These are phyloP conservation scores for Fusarium beomiforme DNA, from an alignment of 2,329 filamentous ascomycete species.

Conservation along the genomic window DNA sequence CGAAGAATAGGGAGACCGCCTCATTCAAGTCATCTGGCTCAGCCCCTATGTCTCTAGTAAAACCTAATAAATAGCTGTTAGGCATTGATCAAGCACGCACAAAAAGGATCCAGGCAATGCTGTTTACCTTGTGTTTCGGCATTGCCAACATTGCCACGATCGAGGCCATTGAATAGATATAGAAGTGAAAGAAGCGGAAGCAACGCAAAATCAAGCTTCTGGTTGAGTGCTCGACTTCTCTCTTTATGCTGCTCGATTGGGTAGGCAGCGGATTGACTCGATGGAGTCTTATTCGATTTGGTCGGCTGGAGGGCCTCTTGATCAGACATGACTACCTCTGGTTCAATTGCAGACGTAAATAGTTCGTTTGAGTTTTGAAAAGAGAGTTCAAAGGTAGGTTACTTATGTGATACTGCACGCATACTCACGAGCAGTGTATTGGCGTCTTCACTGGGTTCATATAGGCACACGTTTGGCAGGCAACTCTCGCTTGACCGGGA, in stretches of 20 bases:
- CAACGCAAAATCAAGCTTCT: constrained; percentile 50
- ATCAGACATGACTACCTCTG: constrained; percentile 12
- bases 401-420: not conserved
- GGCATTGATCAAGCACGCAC: not conserved
- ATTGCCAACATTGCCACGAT: constrained; percentile 54
- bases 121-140: constrained; percentile 50
- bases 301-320: not conserved
- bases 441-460: constrained; percentile 7
- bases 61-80: constrained; percentile 23
- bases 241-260: constrained; percentile 7
- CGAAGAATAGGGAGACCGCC: constrained; percentile 43
- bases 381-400: not conserved
- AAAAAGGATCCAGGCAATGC: not conserved
- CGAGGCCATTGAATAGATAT: constrained; percentile 54
- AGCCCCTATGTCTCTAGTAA: constrained; percentile 42
- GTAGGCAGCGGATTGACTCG: not conserved
- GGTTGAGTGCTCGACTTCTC: constrained; percentile 42
- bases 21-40: constrained; percentile 42
- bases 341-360: not conserved
- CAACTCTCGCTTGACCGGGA: constrained; percentile 4
- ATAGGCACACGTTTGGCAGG: not conserved
- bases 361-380: too few relatives aligned
- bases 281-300: constrained; percentile 9
- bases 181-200: constrained; percentile 52
- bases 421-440: not conserved